A percentile compares a stretch with the other conserved stretches of the same genome.
Evolutionary conservation across 1,284 basidiomycete genomes (phyloP).

Genomic region (Melampsora allii-populina): DNA sequence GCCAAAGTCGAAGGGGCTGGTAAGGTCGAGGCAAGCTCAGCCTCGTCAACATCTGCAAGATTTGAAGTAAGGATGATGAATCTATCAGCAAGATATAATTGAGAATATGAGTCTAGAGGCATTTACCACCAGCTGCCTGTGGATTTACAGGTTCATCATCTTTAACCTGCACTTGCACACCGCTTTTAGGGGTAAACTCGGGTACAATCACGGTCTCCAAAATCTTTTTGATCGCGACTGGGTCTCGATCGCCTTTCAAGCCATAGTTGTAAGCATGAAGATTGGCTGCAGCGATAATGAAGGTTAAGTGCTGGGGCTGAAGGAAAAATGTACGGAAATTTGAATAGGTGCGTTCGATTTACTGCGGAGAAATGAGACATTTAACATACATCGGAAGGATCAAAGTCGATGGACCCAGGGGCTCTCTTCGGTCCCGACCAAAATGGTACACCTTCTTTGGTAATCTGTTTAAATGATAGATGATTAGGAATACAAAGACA

Average conservation of each 20-base stretch:
- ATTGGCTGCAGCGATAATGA: constrained; percentile 90
- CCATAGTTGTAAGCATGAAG: constrained; percentile 98
- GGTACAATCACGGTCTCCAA: constrained; percentile 82
- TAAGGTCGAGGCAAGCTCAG: constrained; percentile 63
- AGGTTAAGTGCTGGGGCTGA: constrained; percentile 80
- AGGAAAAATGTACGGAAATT: background rate
- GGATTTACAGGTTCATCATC: constrained; percentile 80
- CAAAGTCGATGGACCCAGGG: constrained; percentile 85
- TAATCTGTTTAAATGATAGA: constrained; percentile 8
- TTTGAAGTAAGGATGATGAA: background rate
- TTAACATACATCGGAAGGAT: constrained; percentile 74
- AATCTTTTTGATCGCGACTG: constrained; percentile 74
- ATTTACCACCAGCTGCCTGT: constrained; percentile 54
- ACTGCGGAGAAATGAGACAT: background rate
- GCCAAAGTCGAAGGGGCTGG: constrained; percentile 86
- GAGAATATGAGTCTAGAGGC: background rate
- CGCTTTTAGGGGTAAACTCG: constrained; percentile 87
- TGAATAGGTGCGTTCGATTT: background rate
- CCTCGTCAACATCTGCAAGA: constrained; percentile 57
- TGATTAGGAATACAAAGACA: background rate
- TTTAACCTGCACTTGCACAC: constrained; percentile 89
- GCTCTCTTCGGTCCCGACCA: constrained; percentile 87
- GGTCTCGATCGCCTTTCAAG: constrained; percentile 81
- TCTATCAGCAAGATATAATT: background rate
- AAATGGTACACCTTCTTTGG: constrained; percentile 49